phyloP scores from a whole-genome alignment of 2,329 filamentous ascomycete species.

The Penicillium crustosum region DNA sequence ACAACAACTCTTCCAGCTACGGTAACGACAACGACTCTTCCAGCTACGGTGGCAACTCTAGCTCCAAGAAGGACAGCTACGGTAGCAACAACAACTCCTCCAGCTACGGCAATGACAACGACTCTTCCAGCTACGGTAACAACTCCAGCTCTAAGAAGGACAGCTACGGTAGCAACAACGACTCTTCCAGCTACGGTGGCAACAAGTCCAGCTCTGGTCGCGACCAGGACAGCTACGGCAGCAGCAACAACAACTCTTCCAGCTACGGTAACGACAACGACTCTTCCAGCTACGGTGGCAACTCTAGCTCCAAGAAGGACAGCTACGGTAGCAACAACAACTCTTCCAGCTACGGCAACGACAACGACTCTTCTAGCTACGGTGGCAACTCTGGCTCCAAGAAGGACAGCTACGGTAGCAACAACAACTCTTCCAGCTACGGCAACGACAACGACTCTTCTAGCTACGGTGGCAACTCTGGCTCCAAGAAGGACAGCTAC shows the following conservation, averaged over 20 bases:
- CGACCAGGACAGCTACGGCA: not conserved
- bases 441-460: not conserved
- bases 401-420: not conserved
- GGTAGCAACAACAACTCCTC: not conserved
- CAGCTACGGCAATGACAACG: too few species aligned
- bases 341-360: too few species aligned
- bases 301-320: not conserved
- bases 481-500: not conserved
- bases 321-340: not conserved
- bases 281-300: not conserved
- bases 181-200: not conserved
- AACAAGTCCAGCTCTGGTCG: not conserved
- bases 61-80: not conserved
- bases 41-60: not conserved
- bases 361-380: not conserved
- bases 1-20: not conserved
- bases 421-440: slow-evolving; percentile 1
- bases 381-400: not conserved
- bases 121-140: not conserved
- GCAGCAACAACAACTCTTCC: not conserved
- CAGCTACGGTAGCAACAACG: not conserved
- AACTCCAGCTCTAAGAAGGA: slow-evolving; percentile 1
- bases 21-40: not conserved
- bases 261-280: not conserved
- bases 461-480: not conserved